Conservation (phyloP, 371 early-diverging fungal genomes). For the Mucor circinelloides region DNA sequence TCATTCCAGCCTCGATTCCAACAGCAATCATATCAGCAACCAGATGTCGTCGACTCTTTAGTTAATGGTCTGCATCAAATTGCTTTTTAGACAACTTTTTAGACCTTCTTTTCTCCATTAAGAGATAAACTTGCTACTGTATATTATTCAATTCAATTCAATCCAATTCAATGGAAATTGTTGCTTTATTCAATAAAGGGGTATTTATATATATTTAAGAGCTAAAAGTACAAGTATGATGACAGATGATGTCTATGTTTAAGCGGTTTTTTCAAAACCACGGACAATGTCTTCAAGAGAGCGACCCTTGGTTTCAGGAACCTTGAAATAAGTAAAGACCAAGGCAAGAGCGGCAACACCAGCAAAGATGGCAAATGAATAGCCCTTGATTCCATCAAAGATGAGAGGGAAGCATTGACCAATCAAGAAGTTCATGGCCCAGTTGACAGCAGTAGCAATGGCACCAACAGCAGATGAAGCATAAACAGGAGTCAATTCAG, state of each 20-base stretch:
- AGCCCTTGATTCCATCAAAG: conserved; percentile 57
- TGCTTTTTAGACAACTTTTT: not conserved
- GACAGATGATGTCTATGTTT: not conserved
- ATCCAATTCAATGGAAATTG: not conserved
- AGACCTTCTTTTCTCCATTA: not conserved
- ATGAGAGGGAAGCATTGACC: conserved; percentile 63
- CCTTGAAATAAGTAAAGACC: conserved; percentile 37
- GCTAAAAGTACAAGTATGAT: not conserved
- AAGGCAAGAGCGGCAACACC: conserved; percentile 16
- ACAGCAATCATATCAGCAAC: not conserved
- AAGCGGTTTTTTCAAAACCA: not conserved
- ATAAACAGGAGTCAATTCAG: conserved; percentile 68
- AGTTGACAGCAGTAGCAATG: conserved; percentile 62
- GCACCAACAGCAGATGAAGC: conserved; percentile 54
- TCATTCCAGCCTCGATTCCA: not conserved
- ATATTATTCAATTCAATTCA: not conserved
- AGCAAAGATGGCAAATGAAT: conserved; percentile 68
- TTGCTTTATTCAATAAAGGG: not conserved
- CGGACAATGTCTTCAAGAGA: conserved; percentile 60
- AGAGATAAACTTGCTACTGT: not conserved
- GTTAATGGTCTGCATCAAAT: not conserved
- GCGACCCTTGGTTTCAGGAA: conserved; percentile 80
- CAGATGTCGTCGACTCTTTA: not conserved
- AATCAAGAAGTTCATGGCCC: conserved; percentile 55
- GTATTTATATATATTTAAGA: not conserved